phyloP scores from a whole-genome alignment of 1,284 basidiomycete species.

The Cryptococcus neoformans region DNA sequence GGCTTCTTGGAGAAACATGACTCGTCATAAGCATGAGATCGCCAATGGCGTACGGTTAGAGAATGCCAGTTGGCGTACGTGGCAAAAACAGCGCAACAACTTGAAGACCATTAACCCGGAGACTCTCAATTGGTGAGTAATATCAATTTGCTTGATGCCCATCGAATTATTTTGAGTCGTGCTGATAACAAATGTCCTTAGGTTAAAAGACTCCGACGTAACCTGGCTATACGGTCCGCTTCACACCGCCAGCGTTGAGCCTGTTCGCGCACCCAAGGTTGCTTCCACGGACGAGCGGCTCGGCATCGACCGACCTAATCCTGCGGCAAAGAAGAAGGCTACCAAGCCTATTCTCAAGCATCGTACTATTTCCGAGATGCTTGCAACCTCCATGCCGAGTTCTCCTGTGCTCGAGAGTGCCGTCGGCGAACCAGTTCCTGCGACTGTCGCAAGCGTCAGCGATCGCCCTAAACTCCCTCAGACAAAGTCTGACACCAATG shows the following conservation, averaged over 20 bases:
- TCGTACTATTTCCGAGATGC: slow-evolving; percentile 85
- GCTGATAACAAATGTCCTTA: slow-evolving; percentile 45
- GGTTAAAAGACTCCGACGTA: slow-evolving; percentile 99
- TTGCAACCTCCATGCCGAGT: slow-evolving; percentile 56
- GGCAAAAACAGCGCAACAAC: slow-evolving; percentile 98
- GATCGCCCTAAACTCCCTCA: slow-evolving; percentile 63
- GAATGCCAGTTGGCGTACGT: slow-evolving; percentile 97
- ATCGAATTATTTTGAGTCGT: neutral
- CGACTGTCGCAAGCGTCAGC: slow-evolving; percentile 44
- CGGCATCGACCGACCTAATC: slow-evolving; percentile 48
- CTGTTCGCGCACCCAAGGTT: slow-evolving; percentile 56
- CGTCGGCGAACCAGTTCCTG: slow-evolving; percentile 38
- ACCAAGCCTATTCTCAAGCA: slow-evolving; percentile 93
- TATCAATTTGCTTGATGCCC: neutral
- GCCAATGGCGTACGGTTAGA: slow-evolving; percentile 92
- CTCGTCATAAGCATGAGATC: slow-evolving; percentile 77
- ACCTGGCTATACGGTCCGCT: slow-evolving; percentile 94
- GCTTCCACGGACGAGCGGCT: slow-evolving; percentile 56
- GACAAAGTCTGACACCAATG: slow-evolving; percentile 79
- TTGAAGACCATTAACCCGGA: slow-evolving; percentile 94
- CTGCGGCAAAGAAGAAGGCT: slow-evolving; percentile 36
- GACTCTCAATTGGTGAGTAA: slow-evolving; percentile 91
- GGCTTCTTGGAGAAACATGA: slow-evolving; percentile 98
- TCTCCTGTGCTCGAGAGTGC: slow-evolving; percentile 55
- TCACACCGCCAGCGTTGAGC: slow-evolving; percentile 75